A percentile compares a stretch with the other conserved stretches of the same genome.
These are phyloP conservation scores for Datura wrightii DNA, from an alignment of 257 asterid species.

Conservation along the genomic window DNA sequence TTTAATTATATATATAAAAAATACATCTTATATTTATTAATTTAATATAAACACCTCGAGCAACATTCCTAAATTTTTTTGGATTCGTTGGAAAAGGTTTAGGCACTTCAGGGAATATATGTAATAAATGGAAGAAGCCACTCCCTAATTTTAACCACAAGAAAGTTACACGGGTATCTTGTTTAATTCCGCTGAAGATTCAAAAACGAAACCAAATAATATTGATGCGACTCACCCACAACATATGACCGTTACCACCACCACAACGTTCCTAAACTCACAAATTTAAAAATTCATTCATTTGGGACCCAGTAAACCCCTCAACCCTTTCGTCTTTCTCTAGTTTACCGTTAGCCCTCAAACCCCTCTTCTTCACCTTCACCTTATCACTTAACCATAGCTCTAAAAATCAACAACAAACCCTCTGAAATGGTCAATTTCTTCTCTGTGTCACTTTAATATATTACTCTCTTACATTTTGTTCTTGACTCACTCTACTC, in stretches of 20 bases:
- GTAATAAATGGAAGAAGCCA: not conserved
- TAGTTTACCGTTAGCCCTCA: slow-evolving; percentile 35
- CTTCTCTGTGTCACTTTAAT: not conserved
- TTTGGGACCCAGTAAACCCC: slow-evolving; percentile 12
- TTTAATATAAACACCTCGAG: no score
- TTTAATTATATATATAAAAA: no score
- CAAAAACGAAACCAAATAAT: not conserved
- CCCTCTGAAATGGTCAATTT: slow-evolving; percentile 22
- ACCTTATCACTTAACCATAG: slow-evolving; percentile 13
- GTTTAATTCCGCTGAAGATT: not conserved
- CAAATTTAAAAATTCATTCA: not conserved
- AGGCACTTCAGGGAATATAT: not conserved
- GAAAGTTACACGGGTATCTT: not conserved
- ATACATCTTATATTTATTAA: no score
- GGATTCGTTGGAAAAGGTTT: not conserved
- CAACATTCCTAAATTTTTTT: not conserved
- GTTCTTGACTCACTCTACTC: not conserved
- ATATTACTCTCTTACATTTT: not conserved
- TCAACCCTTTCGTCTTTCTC: slow-evolving; percentile 24
- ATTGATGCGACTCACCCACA: not conserved
- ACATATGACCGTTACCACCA: slow-evolving; percentile 42
- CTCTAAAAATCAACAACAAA: not conserved
- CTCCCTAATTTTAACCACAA: not conserved
- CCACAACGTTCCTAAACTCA: slow-evolving; percentile 40
- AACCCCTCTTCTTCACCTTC: not conserved